Percentiles rank a stretch among this genome's conserved stretches.
These are phyloP conservation scores for Grosmannia penicillata DNA, from an alignment of 2,329 filamentous ascomycete species.

Conservation along the genomic window DNA sequence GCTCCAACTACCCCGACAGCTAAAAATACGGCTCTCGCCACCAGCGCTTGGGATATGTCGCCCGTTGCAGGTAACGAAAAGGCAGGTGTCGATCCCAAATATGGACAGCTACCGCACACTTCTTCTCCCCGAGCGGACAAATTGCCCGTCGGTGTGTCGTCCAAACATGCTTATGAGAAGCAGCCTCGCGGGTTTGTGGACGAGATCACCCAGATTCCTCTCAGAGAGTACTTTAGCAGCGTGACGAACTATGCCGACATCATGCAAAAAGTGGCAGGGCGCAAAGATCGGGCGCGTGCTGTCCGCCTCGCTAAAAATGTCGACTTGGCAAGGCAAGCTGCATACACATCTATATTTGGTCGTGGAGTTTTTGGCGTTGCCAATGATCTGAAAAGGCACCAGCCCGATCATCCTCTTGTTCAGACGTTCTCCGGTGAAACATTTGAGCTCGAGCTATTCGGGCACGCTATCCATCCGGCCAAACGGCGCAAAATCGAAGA, in stretches of 20 bases:
- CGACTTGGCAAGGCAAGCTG: neutral
- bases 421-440: constrained; percentile 4
- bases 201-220: constrained; percentile 10
- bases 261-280: constrained; percentile 8
- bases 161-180: constrained; percentile 1
- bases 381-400: neutral
- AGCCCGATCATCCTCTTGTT: constrained; percentile 6
- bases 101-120: neutral
- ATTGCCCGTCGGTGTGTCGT: too few species aligned
- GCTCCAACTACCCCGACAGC: neutral
- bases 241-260: constrained; percentile 8
- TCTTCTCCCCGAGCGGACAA: constrained; percentile 1
- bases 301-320: constrained; percentile 6
- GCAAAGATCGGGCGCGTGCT: constrained; percentile 1
- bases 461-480: constrained; percentile 7
- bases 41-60: too few species aligned
- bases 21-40: too few species aligned
- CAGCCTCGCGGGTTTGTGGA: constrained; percentile 7
- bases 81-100: neutral
- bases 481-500: constrained; percentile 1
- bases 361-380: constrained; percentile 10
- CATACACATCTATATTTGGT: constrained; percentile 8
- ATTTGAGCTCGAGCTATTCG: constrained; percentile 7
- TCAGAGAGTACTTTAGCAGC: constrained; percentile 8
- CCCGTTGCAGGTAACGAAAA: neutral